A percentile compares a stretch with the other conserved stretches of the same genome.
Evolutionary conservation across 495 filamentous ascomycete genomes (phyloP).

Genomic region (Hypomontagnella submonticulosa): DNA sequence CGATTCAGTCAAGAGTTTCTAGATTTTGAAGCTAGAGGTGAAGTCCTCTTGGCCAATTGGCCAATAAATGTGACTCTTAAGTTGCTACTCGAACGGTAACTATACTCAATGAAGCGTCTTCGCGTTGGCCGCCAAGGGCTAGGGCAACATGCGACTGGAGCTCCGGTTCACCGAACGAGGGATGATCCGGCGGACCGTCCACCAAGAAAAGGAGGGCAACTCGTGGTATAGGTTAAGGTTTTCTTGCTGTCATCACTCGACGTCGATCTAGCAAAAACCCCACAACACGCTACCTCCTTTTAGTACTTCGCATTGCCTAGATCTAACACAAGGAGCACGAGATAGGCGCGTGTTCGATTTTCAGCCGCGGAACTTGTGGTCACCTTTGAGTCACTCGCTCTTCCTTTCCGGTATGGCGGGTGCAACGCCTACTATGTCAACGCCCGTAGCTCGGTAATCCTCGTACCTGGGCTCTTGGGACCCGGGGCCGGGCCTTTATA

Average conservation of each 20-base stretch:
- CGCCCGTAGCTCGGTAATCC: slow-evolving; percentile 34
- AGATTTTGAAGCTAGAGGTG: not conserved
- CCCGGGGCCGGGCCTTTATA: slow-evolving; percentile 15
- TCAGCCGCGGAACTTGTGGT: slow-evolving; percentile 31
- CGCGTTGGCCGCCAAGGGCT: slow-evolving; percentile 20
- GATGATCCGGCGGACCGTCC: slow-evolving; percentile 40
- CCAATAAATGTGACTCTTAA: not conserved
- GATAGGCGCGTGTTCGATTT: slow-evolving; percentile 12
- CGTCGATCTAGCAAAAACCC: slow-evolving; percentile 39
- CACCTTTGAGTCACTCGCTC: slow-evolving; percentile 17
- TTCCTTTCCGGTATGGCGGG: slow-evolving; percentile 33
- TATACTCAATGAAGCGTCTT: slow-evolving; percentile 9
- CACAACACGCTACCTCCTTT: slow-evolving; percentile 21
- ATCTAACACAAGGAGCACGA: slow-evolving; percentile 20
- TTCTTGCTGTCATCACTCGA: slow-evolving; percentile 32
- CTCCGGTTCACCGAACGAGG: slow-evolving; percentile 44
- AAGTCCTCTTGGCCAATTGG: not conserved
- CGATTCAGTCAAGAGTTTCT: not conserved
- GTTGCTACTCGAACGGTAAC: not conserved
- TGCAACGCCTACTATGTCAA: slow-evolving; percentile 13
- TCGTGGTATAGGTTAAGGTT: slow-evolving; percentile 20
- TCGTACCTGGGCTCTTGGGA: slow-evolving; percentile 14
- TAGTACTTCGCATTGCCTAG: slow-evolving; percentile 14
- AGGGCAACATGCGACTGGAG: slow-evolving; percentile 29
- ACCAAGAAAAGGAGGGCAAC: slow-evolving; percentile 1